phyloP scores from a whole-genome alignment of 306 rosid species.

The Trifolium fragiferum region DNA sequence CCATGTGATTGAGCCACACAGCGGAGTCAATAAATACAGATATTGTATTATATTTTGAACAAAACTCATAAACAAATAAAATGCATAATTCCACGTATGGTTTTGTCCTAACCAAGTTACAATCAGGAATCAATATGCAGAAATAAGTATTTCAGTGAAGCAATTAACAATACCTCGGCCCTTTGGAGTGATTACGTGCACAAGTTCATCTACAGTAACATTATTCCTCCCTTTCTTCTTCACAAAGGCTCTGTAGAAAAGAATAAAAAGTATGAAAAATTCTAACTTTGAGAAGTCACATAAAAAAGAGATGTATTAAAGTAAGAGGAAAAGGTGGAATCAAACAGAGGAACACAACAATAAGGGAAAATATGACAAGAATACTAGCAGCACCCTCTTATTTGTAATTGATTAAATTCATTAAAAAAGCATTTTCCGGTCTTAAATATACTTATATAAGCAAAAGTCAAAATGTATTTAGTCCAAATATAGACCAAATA shows the following conservation, averaged over 20 bases:
- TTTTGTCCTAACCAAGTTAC: conserved; percentile 1
- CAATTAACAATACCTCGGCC: conserved; percentile 71
- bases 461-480: no score
- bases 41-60: no score
- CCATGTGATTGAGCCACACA: no score
- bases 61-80: conserved; percentile 27
- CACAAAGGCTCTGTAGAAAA: conserved; percentile 61
- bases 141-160: conserved; percentile 1
- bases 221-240: conserved; percentile 88
- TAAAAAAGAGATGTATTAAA: background rate
- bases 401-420: background rate
- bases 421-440: background rate
- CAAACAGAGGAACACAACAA: background rate
- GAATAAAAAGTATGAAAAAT: conserved; percentile 10
- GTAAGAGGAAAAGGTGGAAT: conserved; percentile 19
- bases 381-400: background rate
- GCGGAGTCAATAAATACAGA: no score
- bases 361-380: background rate
- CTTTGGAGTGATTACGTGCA: conserved; percentile 84
- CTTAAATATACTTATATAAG: no score
- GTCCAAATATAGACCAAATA: no score
- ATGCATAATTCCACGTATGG: background rate
- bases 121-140: conserved; percentile 12
- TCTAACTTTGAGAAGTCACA: conserved; percentile 24
- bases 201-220: conserved; percentile 85